Conservation (phyloP, 2,329 filamentous ascomycete species). For the Aphanocladium album region DNA sequence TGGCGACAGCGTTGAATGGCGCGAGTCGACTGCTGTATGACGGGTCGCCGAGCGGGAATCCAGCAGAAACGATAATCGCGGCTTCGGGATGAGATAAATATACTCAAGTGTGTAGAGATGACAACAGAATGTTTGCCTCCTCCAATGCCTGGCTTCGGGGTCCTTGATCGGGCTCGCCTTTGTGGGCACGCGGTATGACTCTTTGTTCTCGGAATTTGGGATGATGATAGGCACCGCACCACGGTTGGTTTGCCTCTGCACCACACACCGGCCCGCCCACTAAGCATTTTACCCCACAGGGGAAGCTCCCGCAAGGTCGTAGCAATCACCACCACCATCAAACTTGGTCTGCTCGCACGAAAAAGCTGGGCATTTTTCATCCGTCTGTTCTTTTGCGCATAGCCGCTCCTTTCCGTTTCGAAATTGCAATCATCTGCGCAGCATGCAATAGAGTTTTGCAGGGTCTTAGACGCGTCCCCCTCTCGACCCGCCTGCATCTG, state of each 20-base stretch:
- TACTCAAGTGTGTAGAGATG: neutral
- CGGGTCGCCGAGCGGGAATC: neutral
- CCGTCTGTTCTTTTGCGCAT: neutral
- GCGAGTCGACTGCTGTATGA: neutral
- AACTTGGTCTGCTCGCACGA: neutral
- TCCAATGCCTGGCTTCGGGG: neutral
- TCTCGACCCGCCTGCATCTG: neutral
- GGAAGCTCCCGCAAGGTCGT: neutral
- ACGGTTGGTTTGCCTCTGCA: neutral
- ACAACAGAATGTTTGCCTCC: neutral
- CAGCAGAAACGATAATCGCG: neutral
- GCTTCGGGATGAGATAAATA: neutral
- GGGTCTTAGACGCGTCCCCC: neutral
- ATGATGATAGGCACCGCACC: neutral
- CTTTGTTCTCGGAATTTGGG: neutral
- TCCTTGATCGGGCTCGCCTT: neutral
- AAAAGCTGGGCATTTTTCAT: neutral
- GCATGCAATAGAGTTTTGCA: neutral
- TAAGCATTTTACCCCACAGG: constrained; percentile 1
- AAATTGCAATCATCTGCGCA: neutral
- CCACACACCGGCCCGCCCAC: neutral
- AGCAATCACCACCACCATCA: neutral
- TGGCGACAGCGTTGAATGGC: constrained; percentile 1
- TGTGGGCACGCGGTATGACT: constrained; percentile 4
- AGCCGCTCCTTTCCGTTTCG: neutral